These are phyloP conservation scores for Plantago major DNA, from an alignment of 257 asterid genomes.

Conservation along the genomic window DNA sequence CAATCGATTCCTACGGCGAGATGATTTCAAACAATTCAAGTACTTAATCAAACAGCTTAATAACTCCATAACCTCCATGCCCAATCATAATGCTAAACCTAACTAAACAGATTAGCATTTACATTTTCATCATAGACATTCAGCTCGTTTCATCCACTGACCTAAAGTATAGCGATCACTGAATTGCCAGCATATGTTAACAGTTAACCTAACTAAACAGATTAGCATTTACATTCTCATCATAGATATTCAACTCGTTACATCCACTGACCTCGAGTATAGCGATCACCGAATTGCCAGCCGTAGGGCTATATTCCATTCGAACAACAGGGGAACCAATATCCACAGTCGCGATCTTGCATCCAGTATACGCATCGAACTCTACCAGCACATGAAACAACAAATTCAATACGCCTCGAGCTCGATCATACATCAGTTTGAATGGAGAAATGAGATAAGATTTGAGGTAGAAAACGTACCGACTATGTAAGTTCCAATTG, in stretches of 20 bases:
- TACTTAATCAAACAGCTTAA: too few species aligned
- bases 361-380: slow-evolving; percentile 91
- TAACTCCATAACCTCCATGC: too few species aligned
- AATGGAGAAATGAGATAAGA: not conserved
- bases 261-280: slow-evolving; percentile 78
- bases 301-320: slow-evolving; percentile 90
- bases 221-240: too few species aligned
- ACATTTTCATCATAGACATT: not conserved
- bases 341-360: slow-evolving; percentile 92
- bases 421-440: not conserved
- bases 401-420: not conserved
- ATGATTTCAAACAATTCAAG: too few species aligned
- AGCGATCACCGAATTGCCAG: slow-evolving; percentile 75
- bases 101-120: too few species aligned
- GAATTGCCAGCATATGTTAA: too few species aligned
- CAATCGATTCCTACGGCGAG: too few species aligned
- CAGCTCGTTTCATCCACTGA: too few species aligned
- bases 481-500: slow-evolving; percentile 64
- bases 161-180: too few species aligned
- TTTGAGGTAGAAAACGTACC: slow-evolving; percentile 33
- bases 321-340: slow-evolving; percentile 98
- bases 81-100: too few species aligned
- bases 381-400: slow-evolving; percentile 36
- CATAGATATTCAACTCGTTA: not conserved
- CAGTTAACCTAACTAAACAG: too few species aligned